Base-by-base conservation (phyloP, 139 green algal genomes). In the Diplosphaera chodatii region DNA sequence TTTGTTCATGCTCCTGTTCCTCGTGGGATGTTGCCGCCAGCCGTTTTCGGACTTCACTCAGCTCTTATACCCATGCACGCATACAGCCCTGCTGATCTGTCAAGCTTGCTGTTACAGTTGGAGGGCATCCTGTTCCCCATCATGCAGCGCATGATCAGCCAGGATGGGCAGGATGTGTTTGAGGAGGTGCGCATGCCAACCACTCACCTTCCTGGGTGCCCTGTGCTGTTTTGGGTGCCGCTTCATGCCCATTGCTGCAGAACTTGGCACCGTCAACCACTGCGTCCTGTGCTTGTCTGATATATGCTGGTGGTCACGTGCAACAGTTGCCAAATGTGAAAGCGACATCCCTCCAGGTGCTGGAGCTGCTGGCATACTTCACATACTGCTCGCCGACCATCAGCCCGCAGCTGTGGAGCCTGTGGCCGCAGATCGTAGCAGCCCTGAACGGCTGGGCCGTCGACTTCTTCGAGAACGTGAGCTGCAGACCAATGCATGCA, bases 311-410 rank as follows among this genome's bases (percentile, higher is more conserved):
- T 48, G 8, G 37, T 48, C 37, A 48, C 10, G 8, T 20, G 8
- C 37, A 20, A 6, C 37, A 20, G 37, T 48, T 48, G 37, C 37
- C 37, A 48, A 48, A 21, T 8, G 37, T 48, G 37, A 48, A 48
- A 13, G 37, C 37, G 10, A 48, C 8, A 48, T 48, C 37, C 37
- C 13, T 48, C 37, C 48, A 59, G 48, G 48, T 80, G n/a, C 74
- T 96, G 63, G 89, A 97, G 83, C 90, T 98, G 69, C 74, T 96
- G 37, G 87, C 88, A 0, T 98, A 95, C 83, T 89, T 97, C 62
- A 98, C 91, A 16, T 98, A 93, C 84, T 98, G 89, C 81, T 76
- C 79, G 0, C 81, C 84, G 1, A 63, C 68, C 79, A 91, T 97
- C 68, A 87, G 83, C 18, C 73, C 80, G 3, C 80, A 78, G 27